Evolutionary conservation across 805 yeast genomes (phyloP).

Genomic region (Pichia heedii): DNA sequence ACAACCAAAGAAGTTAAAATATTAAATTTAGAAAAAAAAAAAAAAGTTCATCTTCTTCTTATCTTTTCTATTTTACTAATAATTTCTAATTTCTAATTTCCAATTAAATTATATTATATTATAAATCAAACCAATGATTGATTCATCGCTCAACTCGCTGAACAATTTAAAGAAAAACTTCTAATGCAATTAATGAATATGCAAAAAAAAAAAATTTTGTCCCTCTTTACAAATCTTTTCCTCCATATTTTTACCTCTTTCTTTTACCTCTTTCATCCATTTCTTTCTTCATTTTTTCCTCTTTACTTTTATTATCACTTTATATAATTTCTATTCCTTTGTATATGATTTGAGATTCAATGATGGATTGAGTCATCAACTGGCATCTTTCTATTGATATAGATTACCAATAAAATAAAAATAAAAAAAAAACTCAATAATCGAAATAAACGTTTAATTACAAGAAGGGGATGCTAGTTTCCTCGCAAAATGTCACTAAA

Average conservation of each 20-base stretch:
- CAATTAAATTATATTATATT: constrained; percentile 1
- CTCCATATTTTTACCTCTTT: no score
- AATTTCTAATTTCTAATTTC: constrained; percentile 6
- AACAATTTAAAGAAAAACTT: constrained; percentile 1
- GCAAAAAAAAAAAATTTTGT: background rate
- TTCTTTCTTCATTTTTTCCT: no score
- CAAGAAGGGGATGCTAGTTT: no score
- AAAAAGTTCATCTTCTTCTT: background rate
- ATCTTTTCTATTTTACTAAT: background rate
- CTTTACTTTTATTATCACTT: no score
- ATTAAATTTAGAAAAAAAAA: constrained; percentile 29
- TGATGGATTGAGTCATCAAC: constrained; percentile 18
- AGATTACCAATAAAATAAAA: background rate
- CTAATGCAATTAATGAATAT: constrained; percentile 5
- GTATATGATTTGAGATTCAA: constrained; percentile 10
- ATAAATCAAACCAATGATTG: background rate
- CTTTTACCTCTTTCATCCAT: no score
- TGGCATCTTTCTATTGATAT: constrained; percentile 16
- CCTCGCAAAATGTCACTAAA: no score
- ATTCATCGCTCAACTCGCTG: constrained; percentile 27
- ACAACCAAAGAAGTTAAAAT: constrained; percentile 75
- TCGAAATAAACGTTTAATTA: no score
- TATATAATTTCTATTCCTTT: background rate
- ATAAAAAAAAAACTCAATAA: no score
- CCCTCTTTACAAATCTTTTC: background rate